Percentiles rank a stretch among this genome's conserved stretches.
phyloP scores from a whole-genome alignment of 257 asterid species.

The Nicotiana attenuata region DNA sequence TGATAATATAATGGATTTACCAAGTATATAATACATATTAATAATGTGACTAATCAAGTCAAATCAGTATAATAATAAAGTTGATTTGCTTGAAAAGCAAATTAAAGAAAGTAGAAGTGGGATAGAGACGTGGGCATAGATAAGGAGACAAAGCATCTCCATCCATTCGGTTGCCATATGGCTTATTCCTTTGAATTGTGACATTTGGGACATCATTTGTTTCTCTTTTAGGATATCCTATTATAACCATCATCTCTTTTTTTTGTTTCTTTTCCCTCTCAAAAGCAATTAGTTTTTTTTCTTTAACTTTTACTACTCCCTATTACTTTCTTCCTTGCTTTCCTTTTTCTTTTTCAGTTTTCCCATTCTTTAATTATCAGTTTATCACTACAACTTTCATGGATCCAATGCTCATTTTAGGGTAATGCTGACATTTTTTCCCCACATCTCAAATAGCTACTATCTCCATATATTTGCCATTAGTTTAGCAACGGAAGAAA shows the following conservation, averaged over 20 bases:
- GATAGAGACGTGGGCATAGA: background rate
- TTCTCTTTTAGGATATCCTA: slow-evolving; percentile 3
- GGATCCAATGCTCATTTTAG: background rate
- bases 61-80: background rate
- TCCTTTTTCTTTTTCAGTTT: background rate
- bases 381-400: background rate
- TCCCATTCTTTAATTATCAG: background rate
- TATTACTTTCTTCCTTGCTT: background rate
- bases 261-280: background rate
- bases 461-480: background rate
- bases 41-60: background rate
- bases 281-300: background rate
- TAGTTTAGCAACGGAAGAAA: background rate
- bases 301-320: background rate
- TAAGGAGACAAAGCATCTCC: slow-evolving; percentile 7
- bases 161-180: background rate
- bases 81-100: slow-evolving; percentile 3
- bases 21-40: background rate
- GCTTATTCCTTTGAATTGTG: background rate
- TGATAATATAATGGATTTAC: background rate
- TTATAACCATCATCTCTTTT: background rate
- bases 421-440: background rate
- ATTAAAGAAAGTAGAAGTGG: background rate
- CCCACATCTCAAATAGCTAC: background rate
- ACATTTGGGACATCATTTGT: background rate